Conservation (phyloP, 2,329 filamentous ascomycete species). For the Ceratocystis harringtonii region DNA sequence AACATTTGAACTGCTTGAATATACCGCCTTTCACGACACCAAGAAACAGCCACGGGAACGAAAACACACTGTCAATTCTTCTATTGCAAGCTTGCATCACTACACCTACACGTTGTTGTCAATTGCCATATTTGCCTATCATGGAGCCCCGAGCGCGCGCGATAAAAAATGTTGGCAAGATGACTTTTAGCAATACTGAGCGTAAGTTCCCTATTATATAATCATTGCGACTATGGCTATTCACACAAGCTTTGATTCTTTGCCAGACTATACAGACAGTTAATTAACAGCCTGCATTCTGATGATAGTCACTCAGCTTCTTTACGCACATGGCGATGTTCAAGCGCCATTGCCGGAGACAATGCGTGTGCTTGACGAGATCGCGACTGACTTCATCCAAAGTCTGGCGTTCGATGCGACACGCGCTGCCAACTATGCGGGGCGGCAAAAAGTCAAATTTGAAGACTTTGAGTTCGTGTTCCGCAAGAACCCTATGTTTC, state of each 20-base stretch:
- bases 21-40: background rate
- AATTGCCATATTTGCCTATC: slow-evolving; percentile 23
- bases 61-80: background rate
- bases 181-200: slow-evolving; percentile 62
- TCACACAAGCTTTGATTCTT: background rate
- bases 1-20: background rate
- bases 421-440: slow-evolving; percentile 67
- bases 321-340: slow-evolving; percentile 69
- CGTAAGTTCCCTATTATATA: slow-evolving; percentile 33
- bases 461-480: slow-evolving; percentile 96
- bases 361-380: slow-evolving; percentile 78
- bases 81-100: background rate
- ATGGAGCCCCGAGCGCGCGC: slow-evolving; percentile 67
- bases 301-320: slow-evolving; percentile 50
- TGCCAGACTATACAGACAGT: no score
- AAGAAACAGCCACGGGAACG: background rate
- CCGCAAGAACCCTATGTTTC: slow-evolving; percentile 65
- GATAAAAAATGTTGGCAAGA: slow-evolving; percentile 66
- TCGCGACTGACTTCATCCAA: slow-evolving; percentile 92
- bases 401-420: slow-evolving; percentile 85
- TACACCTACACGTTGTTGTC: background rate
- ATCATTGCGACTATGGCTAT: background rate
- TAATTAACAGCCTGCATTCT: no score
- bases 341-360: slow-evolving; percentile 67
- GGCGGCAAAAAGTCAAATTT: slow-evolving; percentile 92